Conservation (phyloP, 108 stramenopile genomes). For the Bacterosira constricta region DNA sequence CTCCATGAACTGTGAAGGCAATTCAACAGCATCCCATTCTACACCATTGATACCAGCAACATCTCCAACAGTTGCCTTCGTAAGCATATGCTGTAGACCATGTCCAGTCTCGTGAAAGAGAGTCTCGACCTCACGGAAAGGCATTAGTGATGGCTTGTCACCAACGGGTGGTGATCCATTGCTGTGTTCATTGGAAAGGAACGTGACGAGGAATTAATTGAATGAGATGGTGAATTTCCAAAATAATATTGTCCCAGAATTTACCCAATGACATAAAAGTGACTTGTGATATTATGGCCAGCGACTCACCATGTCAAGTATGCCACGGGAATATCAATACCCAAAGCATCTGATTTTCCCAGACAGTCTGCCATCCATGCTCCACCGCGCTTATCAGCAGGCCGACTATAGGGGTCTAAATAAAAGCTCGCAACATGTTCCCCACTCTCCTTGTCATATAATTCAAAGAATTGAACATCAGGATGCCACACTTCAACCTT, state of each 20-base stretch:
- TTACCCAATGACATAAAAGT: no score
- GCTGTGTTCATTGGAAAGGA: no score
- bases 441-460: conserved; percentile 81
- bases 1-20: conserved; percentile 99
- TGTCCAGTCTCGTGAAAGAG: conserved; percentile 97
- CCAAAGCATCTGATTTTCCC: conserved; percentile 85
- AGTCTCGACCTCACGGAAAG: conserved; percentile 97
- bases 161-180: conserved; percentile 98
- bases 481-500: conserved; percentile 95
- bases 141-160: conserved; percentile 96
- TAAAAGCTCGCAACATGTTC: conserved; percentile 95
- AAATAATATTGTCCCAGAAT: no score
- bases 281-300: no score
- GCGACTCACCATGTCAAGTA: conserved; percentile 98
- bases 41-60: conserved; percentile 97
- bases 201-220: no score
- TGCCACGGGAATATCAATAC: conserved; percentile 91
- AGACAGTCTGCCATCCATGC: conserved; percentile 97
- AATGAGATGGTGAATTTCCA: no score
- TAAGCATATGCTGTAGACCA: conserved; percentile 98
- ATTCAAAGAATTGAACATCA: conserved; percentile 95
- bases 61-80: conserved; percentile 90
- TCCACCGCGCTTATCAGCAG: conserved; percentile 97
- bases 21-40: conserved; percentile 98
- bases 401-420: conserved; percentile 96